Percentiles rank a stretch among this genome's conserved stretches.
Evolutionary conservation across 2,329 filamentous ascomycete genomes (phyloP).

Genomic region (Cordyceps militaris): DNA sequence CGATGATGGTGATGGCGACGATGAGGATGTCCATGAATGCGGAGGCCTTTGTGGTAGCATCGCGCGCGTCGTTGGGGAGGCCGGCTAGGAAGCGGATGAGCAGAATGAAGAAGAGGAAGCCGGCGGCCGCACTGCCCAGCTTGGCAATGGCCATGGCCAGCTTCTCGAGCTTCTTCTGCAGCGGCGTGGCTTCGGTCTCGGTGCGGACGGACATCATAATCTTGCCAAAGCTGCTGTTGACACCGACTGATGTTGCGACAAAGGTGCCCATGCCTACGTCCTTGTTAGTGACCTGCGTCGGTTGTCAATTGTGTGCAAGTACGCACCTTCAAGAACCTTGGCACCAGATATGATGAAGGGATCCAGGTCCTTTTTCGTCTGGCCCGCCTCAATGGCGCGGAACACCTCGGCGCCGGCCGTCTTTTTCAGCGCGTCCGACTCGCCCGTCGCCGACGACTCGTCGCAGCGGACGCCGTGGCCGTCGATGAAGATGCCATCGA

Average conservation of each 20-base stretch:
- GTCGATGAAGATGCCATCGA: conserved; percentile 62
- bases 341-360: conserved; percentile 57
- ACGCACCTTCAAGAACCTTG: conserved; percentile 43
- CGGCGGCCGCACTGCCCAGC: conserved; percentile 55
- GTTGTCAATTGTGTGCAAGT: background rate
- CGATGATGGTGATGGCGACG: conserved; percentile 58
- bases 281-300: background rate
- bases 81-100: conserved; percentile 69
- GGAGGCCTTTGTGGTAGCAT: conserved; percentile 48
- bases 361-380: conserved; percentile 45
- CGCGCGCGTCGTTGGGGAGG: conserved; percentile 43
- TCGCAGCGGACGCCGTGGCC: conserved; percentile 53
- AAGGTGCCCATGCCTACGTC: conserved; percentile 42
- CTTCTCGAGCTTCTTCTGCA: conserved; percentile 45
- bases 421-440: conserved; percentile 67
- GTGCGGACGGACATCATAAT: conserved; percentile 49
- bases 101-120: conserved; percentile 67
- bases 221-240: conserved; percentile 46
- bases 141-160: conserved; percentile 30
- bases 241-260: conserved; percentile 48
- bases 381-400: conserved; percentile 42
- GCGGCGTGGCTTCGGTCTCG: conserved; percentile 44
- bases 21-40: conserved; percentile 59
- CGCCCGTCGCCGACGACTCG: conserved; percentile 66
- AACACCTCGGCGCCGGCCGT: conserved; percentile 52